These are phyloP conservation scores for Geotrichum reessii DNA, from an alignment of 1,139 yeast species.

Conservation along the genomic window DNA sequence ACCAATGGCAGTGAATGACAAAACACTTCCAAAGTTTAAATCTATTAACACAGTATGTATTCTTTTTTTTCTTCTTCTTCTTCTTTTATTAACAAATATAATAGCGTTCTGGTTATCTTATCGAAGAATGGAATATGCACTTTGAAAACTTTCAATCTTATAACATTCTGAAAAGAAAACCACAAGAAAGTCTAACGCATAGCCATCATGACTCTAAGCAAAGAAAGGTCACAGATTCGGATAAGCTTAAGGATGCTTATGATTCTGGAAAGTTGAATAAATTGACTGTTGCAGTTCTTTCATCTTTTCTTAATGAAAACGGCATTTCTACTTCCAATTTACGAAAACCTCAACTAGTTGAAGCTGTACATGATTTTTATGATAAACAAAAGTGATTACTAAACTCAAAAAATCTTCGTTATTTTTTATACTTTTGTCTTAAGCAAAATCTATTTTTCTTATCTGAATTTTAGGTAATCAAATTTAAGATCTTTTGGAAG, in stretches of 20 bases:
- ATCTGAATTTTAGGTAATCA: no score
- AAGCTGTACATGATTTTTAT: background rate
- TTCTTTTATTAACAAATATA: background rate
- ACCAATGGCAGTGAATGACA: slow-evolving; percentile 35
- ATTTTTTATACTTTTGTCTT: no score
- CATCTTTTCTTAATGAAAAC: background rate
- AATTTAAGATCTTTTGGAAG: no score
- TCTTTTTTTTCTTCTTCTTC: background rate
- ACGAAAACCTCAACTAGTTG: slow-evolving; percentile 4
- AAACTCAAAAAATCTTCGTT: background rate
- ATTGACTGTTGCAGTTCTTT: slow-evolving; percentile 5
- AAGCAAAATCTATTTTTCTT: background rate
- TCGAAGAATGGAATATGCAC: slow-evolving; percentile 21
- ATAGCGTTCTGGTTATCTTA: slow-evolving; percentile 22
- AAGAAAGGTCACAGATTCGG: background rate
- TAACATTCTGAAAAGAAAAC: slow-evolving; percentile 7
- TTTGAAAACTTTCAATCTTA: slow-evolving; percentile 6
- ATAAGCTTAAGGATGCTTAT: slow-evolving; percentile 13
- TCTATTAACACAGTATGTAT: slow-evolving; percentile 28
- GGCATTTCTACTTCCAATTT: background rate
- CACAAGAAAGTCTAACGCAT: background rate
- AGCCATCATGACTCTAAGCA: slow-evolving; percentile 4
- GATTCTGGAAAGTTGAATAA: slow-evolving; percentile 11
- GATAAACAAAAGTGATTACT: background rate
- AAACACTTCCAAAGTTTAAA: slow-evolving; percentile 35